These are phyloP conservation scores for Auriscalpium orientale DNA, from an alignment of 768 basidiomycete genomes.

Conservation along the genomic window DNA sequence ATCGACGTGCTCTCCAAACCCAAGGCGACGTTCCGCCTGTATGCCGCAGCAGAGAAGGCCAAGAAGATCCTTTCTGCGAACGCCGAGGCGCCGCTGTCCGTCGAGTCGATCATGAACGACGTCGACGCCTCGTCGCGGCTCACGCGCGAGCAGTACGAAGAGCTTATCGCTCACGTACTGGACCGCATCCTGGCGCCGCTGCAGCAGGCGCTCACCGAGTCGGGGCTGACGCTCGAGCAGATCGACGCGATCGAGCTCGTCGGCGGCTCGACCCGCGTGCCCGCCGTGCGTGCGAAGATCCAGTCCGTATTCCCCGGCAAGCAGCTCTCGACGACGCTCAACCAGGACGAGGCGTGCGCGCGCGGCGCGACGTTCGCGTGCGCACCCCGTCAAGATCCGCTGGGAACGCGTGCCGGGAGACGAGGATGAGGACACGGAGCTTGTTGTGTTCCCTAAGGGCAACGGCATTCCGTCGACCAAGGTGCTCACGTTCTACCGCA, in stretches of 20 bases:
- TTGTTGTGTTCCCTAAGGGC: slow-evolving; percentile 81
- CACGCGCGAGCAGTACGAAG: slow-evolving; percentile 75
- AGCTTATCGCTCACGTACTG: slow-evolving; percentile 67
- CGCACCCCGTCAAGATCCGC: slow-evolving; percentile 87
- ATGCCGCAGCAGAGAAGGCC: slow-evolving; percentile 83
- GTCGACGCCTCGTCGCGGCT: slow-evolving; percentile 86
- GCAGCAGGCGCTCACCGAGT: slow-evolving; percentile 69
- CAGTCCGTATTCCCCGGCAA: slow-evolving; percentile 78
- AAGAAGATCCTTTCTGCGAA: slow-evolving; percentile 98
- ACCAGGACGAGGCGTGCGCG: slow-evolving; percentile 96
- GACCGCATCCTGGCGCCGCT: slow-evolving; percentile 72
- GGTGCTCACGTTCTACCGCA: slow-evolving; percentile 90
- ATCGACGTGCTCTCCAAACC: slow-evolving; percentile 89
- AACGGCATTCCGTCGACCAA: slow-evolving; percentile 91
- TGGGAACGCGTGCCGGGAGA: slow-evolving; percentile 75
- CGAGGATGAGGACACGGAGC: slow-evolving; percentile 84
- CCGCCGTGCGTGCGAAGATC: slow-evolving; percentile 85
- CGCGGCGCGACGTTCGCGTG: slow-evolving; percentile 96
- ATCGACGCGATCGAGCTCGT: slow-evolving; percentile 90
- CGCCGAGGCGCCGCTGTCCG: slow-evolving; percentile 77
- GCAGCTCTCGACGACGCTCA: slow-evolving; percentile 83
- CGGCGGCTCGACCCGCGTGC: slow-evolving; percentile 89
- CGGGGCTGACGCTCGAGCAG: slow-evolving; percentile 75
- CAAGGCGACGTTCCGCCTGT: slow-evolving; percentile 89
- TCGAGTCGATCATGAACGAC: slow-evolving; percentile 96